Evolutionary conservation across 1,139 yeast genomes (phyloP).

Genomic region (Kurtzmaniella quercitrusa): DNA sequence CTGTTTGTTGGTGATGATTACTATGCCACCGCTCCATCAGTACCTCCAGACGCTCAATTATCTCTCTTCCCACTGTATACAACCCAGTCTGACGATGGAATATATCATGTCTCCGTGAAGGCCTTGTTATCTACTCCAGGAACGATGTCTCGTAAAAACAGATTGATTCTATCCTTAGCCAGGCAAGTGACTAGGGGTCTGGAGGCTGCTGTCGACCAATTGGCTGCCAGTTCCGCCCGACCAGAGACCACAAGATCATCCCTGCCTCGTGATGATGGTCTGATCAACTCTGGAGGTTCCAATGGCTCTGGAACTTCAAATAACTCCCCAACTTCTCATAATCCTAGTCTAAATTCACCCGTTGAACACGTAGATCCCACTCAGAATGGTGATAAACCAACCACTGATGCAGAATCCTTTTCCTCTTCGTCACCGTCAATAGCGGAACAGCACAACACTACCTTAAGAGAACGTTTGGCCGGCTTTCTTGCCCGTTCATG

Average conservation of each 20-base stretch:
- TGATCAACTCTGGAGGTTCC: slow-evolving; percentile 8
- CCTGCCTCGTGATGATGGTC: slow-evolving; percentile 12
- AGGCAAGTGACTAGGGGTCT: slow-evolving; percentile 58
- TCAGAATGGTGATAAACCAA: slow-evolving; percentile 1
- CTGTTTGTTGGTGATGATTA: slow-evolving; percentile 33
- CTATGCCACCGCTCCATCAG: slow-evolving; percentile 2
- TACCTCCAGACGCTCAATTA: slow-evolving; percentile 37
- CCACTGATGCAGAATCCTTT: slow-evolving; percentile 10
- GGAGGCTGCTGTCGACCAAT: slow-evolving; percentile 10
- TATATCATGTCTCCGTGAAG: slow-evolving; percentile 57
- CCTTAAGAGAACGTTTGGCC: slow-evolving; percentile 51
- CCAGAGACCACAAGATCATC: slow-evolving; percentile 7
- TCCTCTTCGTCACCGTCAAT: slow-evolving; percentile 6
- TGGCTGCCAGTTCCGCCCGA: neutral
- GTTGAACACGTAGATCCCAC: neutral
- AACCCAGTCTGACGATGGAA: slow-evolving; percentile 22
- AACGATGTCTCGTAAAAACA: slow-evolving; percentile 62
- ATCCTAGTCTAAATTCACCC: no score
- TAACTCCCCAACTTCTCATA: slow-evolving; percentile 5
- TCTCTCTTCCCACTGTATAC: slow-evolving; percentile 65
- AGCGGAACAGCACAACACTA: slow-evolving; percentile 14
- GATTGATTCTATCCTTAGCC: slow-evolving; percentile 63
- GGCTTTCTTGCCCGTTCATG: slow-evolving; percentile 59
- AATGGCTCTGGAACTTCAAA: slow-evolving; percentile 9
- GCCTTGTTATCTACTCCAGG: slow-evolving; percentile 79